phyloP scores from a whole-genome alignment of 1,284 basidiomycete species.

The Trichosporon inkin region DNA sequence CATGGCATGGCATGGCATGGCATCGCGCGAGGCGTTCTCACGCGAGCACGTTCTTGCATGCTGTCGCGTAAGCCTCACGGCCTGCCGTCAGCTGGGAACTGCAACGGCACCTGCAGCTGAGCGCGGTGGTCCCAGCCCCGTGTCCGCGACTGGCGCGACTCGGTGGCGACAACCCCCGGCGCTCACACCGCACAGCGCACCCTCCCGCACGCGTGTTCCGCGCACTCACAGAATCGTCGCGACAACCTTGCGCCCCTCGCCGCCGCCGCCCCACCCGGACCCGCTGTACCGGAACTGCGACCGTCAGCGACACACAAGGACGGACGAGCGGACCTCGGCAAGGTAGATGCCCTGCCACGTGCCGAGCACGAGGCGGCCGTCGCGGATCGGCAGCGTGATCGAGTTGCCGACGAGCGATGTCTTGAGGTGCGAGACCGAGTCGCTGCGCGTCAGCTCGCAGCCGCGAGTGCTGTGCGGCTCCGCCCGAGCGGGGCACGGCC shows the following conservation, averaged over 20 bases:
- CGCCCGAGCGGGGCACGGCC: no score
- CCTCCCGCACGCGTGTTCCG: background rate
- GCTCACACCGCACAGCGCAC: no score
- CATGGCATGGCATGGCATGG: no score
- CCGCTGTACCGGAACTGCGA: conserved; percentile 34
- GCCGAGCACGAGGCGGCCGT: conserved; percentile 73
- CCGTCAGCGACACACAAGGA: no score
- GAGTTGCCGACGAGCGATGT: conserved; percentile 75
- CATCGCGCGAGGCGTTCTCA: no score
- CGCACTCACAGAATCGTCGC: conserved; percentile 39
- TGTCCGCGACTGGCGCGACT: no score
- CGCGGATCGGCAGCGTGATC: conserved; percentile 77
- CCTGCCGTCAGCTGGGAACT: no score
- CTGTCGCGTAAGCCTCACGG: no score
- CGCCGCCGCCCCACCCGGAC: conserved; percentile 41
- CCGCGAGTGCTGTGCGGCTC: no score
- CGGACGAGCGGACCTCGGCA: conserved; percentile 30
- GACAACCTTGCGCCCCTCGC: conserved; percentile 42
- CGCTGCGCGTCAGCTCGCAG: conserved; percentile 34
- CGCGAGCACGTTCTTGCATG: no score
- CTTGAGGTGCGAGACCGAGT: conserved; percentile 80
- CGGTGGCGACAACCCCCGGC: background rate
- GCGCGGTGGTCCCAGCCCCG: no score
- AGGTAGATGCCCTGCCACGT: conserved; percentile 72
- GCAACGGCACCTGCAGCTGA: no score